Base-by-base conservation (phyloP, 768 basidiomycete species). In the Daedalea quercina region DNA sequence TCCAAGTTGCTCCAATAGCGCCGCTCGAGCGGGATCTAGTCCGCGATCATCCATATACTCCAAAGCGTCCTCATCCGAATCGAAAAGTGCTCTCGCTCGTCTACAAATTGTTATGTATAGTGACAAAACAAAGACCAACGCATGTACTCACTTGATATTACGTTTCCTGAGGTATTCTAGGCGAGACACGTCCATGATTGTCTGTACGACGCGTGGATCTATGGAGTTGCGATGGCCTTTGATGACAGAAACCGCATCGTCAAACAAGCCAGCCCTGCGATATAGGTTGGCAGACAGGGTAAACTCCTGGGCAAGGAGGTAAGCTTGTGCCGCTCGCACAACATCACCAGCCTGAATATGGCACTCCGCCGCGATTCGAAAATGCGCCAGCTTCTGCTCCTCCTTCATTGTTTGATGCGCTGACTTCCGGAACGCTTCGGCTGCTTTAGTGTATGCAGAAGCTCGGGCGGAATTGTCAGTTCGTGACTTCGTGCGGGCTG, bases 11-110 rank as follows among this genome's bases (percentile, higher is more conserved):
- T 71, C 69, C 15, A 83, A 67, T 8, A 85, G 57, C 0, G 65
- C 63, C 0, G 76, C 76, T 9, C 71, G 78, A 9, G 78, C 75
- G 13, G 70, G 54, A 57, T 81, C 77, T 6, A 87, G 65, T 31
- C 76, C 76, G 40, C 73, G 72, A 2, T 79, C 73, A 51, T 82
- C 76, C n/a, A 82, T 69, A 53, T 81, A 87, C 33, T 76, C 74
- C n/a, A 83, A 56, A 20, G 72, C 71, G n/a, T 82, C 79, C 20
- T 85, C 77, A 0, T 72, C 65, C 0, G 73, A 68, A 0, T 67
- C 55, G 53, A 87, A 87, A 2, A 87, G 61, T 7, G 64, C 55
- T 52, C 67, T 50, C 22, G 74, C 74, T 63, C 76, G 67, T 20
- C 85, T 85, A 57, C 35, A 47, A 2, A 0, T 35, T 2, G 44